Conservation (phyloP, 768 basidiomycete species). For the Rhizopogon vulgaris region DNA sequence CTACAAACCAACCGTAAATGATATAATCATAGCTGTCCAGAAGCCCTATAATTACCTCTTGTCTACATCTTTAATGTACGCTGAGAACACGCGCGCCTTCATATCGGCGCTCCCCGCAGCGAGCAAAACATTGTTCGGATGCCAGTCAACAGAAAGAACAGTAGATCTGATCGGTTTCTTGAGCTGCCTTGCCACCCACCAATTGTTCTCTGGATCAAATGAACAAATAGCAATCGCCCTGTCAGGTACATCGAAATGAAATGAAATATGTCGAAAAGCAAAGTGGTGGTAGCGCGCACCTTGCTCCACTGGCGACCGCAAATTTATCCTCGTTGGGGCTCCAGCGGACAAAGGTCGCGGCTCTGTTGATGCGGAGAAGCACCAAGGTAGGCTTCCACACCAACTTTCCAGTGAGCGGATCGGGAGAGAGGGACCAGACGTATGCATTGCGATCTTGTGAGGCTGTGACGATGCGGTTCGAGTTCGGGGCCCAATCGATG, state of each 20-base stretch:
- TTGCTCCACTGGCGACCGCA: constrained; percentile 93
- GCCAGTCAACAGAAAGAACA: constrained; percentile 93
- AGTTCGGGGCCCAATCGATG: constrained; percentile 96
- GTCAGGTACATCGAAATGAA: neutral
- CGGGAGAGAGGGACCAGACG: constrained; percentile 86
- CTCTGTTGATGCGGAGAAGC: constrained; percentile 88
- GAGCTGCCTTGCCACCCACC: constrained; percentile 96
- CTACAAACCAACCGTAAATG: constrained; percentile 32
- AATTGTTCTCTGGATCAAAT: constrained; percentile 96
- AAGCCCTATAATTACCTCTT: constrained; percentile 51
- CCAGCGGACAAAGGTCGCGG: constrained; percentile 94
- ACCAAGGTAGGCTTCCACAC: constrained; percentile 98
- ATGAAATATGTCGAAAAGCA: neutral
- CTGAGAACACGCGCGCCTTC: constrained; percentile 96
- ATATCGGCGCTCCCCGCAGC: constrained; percentile 97
- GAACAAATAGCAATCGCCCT: constrained; percentile 95
- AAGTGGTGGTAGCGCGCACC: constrained; percentile 38
- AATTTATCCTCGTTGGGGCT: constrained; percentile 98
- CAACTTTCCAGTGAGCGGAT: constrained; percentile 62
- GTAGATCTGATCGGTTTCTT: constrained; percentile 98
- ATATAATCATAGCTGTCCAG: neutral
- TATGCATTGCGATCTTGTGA: constrained; percentile 99
- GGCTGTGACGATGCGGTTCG: constrained; percentile 96
- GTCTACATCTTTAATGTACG: constrained; percentile 98
- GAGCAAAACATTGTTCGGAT: constrained; percentile 96